Evolutionary conservation across 352 stramenopile species (phyloP).

Genomic region (Peronosclerospora sorghi): DNA sequence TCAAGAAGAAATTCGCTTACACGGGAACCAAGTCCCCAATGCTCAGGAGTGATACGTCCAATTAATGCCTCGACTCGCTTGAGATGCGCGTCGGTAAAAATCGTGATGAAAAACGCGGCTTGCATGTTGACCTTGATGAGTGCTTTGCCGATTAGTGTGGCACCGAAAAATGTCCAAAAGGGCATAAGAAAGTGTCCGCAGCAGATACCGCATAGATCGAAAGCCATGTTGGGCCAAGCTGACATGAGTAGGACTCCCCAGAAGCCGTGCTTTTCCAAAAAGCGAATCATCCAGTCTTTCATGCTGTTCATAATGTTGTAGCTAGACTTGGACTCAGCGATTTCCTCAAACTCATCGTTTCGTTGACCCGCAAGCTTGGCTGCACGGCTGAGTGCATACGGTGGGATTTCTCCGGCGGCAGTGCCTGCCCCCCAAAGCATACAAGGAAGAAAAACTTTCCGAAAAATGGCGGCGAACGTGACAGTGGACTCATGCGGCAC

Average conservation of each 20-base stretch:
- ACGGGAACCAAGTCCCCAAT: constrained; percentile 65
- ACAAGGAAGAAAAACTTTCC: constrained; percentile 82
- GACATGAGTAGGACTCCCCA: constrained; percentile 90
- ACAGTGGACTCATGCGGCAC: constrained; percentile 33
- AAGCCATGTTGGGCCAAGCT: constrained; percentile 91
- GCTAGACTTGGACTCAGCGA: constrained; percentile 66
- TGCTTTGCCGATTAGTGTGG: constrained; percentile 89
- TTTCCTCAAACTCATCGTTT: constrained; percentile 87
- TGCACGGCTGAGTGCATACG: constrained; percentile 86
- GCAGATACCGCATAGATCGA: constrained; percentile 91
- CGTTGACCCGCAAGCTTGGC: constrained; percentile 73
- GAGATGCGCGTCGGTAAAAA: constrained; percentile 81
- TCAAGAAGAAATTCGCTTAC: constrained; percentile 82
- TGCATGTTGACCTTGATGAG: constrained; percentile 89
- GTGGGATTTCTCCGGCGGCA: constrained; percentile 89
- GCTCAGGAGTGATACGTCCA: constrained; percentile 50
- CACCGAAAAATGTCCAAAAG: constrained; percentile 93
- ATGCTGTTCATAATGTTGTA: constrained; percentile 86
- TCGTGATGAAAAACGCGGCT: constrained; percentile 86
- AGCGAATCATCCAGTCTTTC: constrained; percentile 90
- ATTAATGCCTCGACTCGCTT: constrained; percentile 82
- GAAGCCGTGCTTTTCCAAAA: constrained; percentile 88
- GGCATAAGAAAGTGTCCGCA: constrained; percentile 91
- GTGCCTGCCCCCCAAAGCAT: constrained; percentile 91
- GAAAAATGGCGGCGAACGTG: constrained; percentile 82